Evolutionary conservation across 2,329 filamentous ascomycete species (phyloP).

Genomic region (Colletotrichum nymphaeae): DNA sequence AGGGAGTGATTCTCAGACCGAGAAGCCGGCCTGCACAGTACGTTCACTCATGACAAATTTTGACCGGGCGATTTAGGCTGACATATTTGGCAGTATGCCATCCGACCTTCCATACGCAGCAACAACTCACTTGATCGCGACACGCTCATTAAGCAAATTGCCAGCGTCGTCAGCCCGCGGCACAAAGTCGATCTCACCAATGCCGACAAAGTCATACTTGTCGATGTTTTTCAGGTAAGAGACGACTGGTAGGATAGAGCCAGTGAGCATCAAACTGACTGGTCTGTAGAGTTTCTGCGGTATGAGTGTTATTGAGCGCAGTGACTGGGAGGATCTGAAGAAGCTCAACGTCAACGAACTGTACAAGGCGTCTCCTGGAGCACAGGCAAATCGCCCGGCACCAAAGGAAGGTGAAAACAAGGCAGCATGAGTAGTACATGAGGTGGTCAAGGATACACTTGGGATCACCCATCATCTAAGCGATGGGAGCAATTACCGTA

Average conservation of each 20-base stretch:
- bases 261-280: conserved; percentile 8
- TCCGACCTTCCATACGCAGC: conserved; percentile 81
- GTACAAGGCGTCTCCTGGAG: conserved; percentile 55
- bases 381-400: background rate
- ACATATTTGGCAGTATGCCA: conserved; percentile 74
- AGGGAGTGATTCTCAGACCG: conserved; percentile 16
- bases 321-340: conserved; percentile 79
- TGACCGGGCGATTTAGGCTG: background rate
- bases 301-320: conserved; percentile 79
- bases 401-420: background rate
- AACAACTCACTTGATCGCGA: conserved; percentile 76
- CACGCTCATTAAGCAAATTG: conserved; percentile 77
- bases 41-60: conserved; percentile 40
- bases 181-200: conserved; percentile 83
- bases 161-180: conserved; percentile 69
- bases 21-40: conserved; percentile 53
- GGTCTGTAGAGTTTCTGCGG: conserved; percentile 74
- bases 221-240: conserved; percentile 82
- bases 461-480: background rate
- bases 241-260: conserved; percentile 2
- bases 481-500: no score
- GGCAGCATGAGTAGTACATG: background rate
- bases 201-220: conserved; percentile 83
- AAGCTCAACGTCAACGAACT: conserved; percentile 83
- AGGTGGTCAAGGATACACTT: background rate